Evolutionary conservation across 192 early-diverging fungal genomes (phyloP).

Genomic region (Gonapodya sp.): DNA sequence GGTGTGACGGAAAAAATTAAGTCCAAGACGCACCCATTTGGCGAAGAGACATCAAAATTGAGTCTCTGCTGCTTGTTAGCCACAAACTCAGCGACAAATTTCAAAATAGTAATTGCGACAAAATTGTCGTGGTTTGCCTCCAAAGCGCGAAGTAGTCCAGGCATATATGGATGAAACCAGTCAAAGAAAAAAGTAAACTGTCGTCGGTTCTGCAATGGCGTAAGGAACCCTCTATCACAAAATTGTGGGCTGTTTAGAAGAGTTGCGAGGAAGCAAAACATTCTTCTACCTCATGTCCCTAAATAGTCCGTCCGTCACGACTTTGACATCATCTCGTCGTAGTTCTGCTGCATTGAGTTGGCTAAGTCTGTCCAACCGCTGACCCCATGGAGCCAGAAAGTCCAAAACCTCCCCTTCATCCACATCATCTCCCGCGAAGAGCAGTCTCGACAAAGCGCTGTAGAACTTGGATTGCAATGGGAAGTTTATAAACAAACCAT

Average conservation of each 20-base stretch:
- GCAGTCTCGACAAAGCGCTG: slow-evolving; percentile 59
- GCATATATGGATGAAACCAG: slow-evolving; percentile 71
- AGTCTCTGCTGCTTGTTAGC: slow-evolving; percentile 70
- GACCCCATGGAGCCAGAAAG: neutral
- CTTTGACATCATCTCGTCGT: slow-evolving; percentile 21
- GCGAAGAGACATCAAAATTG: slow-evolving; percentile 71
- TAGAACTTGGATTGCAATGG: slow-evolving; percentile 46
- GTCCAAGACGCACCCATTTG: slow-evolving; percentile 50
- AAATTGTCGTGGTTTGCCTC: slow-evolving; percentile 53
- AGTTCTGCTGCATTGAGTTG: neutral
- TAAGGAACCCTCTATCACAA: slow-evolving; percentile 47
- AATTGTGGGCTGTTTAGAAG: neutral
- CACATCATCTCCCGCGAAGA: slow-evolving; percentile 41
- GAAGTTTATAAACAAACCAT: neutral
- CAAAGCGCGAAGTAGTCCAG: slow-evolving; percentile 52
- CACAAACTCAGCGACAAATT: slow-evolving; percentile 72
- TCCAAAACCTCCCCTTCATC: slow-evolving; percentile 5
- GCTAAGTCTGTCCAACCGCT: neutral
- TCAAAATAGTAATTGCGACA: slow-evolving; percentile 62
- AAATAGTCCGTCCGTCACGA: slow-evolving; percentile 50
- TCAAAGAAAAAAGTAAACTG: slow-evolving; percentile 67
- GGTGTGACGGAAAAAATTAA: slow-evolving; percentile 16
- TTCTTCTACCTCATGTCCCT: slow-evolving; percentile 48
- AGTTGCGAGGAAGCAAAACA: neutral
- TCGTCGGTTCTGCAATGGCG: slow-evolving; percentile 45